Conservation (phyloP, 1,139 yeast species). For the Zygoascus meyerae region DNA sequence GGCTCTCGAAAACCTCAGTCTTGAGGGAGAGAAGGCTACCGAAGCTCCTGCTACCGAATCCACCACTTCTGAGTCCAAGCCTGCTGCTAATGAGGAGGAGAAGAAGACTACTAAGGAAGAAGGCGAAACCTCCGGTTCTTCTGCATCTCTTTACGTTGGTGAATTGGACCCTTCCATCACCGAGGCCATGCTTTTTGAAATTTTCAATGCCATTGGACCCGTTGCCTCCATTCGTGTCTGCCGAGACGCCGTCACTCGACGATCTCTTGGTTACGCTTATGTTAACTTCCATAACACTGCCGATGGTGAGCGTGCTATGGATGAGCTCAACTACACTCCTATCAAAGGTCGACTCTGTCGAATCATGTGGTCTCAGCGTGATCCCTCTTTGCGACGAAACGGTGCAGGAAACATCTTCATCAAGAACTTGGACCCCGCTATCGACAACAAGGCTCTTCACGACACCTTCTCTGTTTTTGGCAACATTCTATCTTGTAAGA, state of each 20-base stretch:
- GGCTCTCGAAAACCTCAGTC: conserved; percentile 35
- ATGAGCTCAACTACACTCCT: conserved; percentile 88
- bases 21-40: conserved; percentile 26
- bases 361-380: conserved; percentile 99
- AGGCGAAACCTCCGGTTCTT: conserved; percentile 35
- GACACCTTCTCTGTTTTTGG: conserved; percentile 98
- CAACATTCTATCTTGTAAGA: conserved; percentile 91
- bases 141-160: conserved; percentile 95
- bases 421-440: conserved; percentile 97
- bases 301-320: conserved; percentile 93
- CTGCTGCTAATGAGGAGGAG: conserved; percentile 22
- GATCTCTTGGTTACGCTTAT: conserved; percentile 96
- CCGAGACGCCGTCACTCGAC: conserved; percentile 96
- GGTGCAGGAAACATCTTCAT: conserved; percentile 97
- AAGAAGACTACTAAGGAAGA: conserved; percentile 4
- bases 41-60: conserved; percentile 19
- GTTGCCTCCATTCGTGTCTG: conserved; percentile 97
- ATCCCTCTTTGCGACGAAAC: conserved; percentile 90
- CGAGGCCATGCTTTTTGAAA: conserved; percentile 91
- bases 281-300: conserved; percentile 88
- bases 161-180: conserved; percentile 90
- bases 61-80: conserved; percentile 31
- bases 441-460: conserved; percentile 97
- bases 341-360: conserved; percentile 98
- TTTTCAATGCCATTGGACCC: conserved; percentile 92